Base-by-base conservation (phyloP, 768 basidiomycete genomes). In the Clitopilus hobsonii region DNA sequence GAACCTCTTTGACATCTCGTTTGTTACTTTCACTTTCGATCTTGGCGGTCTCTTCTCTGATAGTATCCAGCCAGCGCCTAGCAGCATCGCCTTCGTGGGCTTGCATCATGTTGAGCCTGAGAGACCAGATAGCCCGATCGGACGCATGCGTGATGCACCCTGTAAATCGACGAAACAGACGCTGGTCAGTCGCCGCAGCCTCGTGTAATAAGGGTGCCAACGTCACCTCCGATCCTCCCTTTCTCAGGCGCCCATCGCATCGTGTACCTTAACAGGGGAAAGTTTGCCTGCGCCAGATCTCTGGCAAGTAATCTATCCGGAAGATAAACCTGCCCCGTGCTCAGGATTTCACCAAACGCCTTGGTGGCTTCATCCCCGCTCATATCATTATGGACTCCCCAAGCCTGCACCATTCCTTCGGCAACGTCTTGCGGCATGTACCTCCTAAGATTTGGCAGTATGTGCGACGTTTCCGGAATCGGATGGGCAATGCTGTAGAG, bases 401-500 rank as follows among this genome's bases (percentile, higher is more conserved):
- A 86, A 49, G 70, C 66, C 24, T 66, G 60, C 26, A 85, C 61
- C 45, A 89, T 69, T 11, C 66, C 65, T 38, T 71, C 60, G 4
- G 80, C 78, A 29, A 85, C 66, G 8, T 76, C 71, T 13, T 55
- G 63, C 1, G 81, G 77, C 64, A 84, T 88, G 63, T 86, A 90
- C 54, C 88, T 68, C 61, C 75, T 67, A 49, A 91, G 61, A 59
- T 87, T 88, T 7, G 73, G 72, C 24, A 76, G 63, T 8, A 89
- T 71, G 58, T 90, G 88, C 22, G 59, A 59, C 20, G 74, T 68
- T 7, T 72, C 67, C 10, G 64, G 51, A 49, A 89, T 77, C 0
- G 83, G 80, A 64, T 88, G 82, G 3, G 86, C 81, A 59, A 89
- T 83, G 13, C 86, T 80, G 60, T 89, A 90, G 51, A 89, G 75